Conservation (phyloP, 2,329 filamentous ascomycete species). For the Metarhizium robertsii region DNA sequence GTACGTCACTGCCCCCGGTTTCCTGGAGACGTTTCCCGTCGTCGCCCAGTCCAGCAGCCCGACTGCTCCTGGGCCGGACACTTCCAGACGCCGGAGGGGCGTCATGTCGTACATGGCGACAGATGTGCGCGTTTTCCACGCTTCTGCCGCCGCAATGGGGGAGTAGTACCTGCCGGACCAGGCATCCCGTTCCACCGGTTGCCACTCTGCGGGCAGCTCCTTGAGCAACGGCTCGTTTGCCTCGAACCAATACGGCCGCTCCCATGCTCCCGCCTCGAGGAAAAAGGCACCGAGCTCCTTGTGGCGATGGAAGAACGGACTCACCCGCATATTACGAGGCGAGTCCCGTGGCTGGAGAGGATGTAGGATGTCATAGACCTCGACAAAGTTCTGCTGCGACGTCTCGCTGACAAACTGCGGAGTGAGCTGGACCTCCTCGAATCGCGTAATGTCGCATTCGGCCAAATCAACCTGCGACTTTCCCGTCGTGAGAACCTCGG, state of each 20-base stretch:
- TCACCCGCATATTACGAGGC: conserved; percentile 48
- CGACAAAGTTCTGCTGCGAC: conserved; percentile 50
- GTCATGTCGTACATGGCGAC: conserved; percentile 57
- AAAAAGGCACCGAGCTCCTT: conserved; percentile 47
- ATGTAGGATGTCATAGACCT: conserved; percentile 56
- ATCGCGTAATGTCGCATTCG: conserved; percentile 51
- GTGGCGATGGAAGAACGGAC: conserved; percentile 47
- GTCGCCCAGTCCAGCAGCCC: conserved; percentile 44
- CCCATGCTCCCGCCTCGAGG: conserved; percentile 51
- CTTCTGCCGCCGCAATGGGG: conserved; percentile 48
- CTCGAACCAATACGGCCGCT: conserved; percentile 54
- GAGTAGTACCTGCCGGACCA: conserved; percentile 52
- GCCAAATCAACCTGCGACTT: conserved; percentile 45
- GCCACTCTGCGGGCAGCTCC: conserved; percentile 43
- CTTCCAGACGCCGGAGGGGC: conserved; percentile 46
- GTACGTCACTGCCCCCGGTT: conserved; percentile 42
- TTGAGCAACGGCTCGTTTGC: conserved; percentile 42
- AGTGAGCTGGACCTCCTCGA: conserved; percentile 51
- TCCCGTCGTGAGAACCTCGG: conserved; percentile 47
- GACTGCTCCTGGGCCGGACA: conserved; percentile 47
- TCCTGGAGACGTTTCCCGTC: conserved; percentile 37
- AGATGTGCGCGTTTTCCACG: conserved; percentile 55
- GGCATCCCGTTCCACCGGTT: conserved; percentile 43
- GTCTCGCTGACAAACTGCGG: conserved; percentile 49
- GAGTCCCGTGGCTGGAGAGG: conserved; percentile 48